Conservation (phyloP, 768 basidiomycete genomes). For the Mycena belliarum region DNA sequence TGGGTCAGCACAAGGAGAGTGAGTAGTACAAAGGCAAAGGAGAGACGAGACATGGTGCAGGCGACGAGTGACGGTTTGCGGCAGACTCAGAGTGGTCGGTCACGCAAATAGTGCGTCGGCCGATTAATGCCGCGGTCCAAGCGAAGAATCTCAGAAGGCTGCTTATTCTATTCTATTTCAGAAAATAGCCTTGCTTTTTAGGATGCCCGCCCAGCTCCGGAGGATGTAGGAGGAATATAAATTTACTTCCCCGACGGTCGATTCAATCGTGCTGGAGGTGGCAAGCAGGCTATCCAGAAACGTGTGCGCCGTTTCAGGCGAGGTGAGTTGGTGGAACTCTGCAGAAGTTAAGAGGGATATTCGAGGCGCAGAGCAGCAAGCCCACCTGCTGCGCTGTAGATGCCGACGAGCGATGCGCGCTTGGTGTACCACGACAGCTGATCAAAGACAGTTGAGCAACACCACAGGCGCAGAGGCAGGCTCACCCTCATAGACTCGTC, state of each 20-base stretch:
- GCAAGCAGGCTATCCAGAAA: slow-evolving; percentile 71
- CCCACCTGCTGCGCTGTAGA: slow-evolving; percentile 74
- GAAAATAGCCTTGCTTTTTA: slow-evolving; percentile 64
- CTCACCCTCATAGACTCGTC: slow-evolving; percentile 61
- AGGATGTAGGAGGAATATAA: slow-evolving; percentile 62
- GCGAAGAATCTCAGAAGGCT: not conserved
- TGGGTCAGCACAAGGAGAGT: not conserved
- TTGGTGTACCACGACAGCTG: slow-evolving; percentile 76
- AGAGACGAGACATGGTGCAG: slow-evolving; percentile 14
- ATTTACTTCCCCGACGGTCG: slow-evolving; percentile 50
- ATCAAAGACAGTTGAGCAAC: no score
- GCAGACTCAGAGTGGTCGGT: no score
- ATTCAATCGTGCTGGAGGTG: slow-evolving; percentile 44
- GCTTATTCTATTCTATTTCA: slow-evolving; percentile 17
- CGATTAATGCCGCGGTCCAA: not conserved
- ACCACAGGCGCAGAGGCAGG: no score
- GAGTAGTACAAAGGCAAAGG: not conserved
- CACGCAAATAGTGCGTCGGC: no score
- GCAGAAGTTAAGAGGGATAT: not conserved
- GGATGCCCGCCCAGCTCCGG: slow-evolving; percentile 72
- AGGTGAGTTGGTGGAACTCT: slow-evolving; percentile 84
- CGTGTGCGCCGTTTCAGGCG: slow-evolving; percentile 61
- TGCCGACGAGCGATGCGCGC: slow-evolving; percentile 61
- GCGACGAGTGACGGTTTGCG: not conserved
- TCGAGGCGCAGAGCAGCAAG: not conserved